Evolutionary conservation across 176 grass and related monocot species (phyloP).

Genomic region (Ensete glaucum): DNA sequence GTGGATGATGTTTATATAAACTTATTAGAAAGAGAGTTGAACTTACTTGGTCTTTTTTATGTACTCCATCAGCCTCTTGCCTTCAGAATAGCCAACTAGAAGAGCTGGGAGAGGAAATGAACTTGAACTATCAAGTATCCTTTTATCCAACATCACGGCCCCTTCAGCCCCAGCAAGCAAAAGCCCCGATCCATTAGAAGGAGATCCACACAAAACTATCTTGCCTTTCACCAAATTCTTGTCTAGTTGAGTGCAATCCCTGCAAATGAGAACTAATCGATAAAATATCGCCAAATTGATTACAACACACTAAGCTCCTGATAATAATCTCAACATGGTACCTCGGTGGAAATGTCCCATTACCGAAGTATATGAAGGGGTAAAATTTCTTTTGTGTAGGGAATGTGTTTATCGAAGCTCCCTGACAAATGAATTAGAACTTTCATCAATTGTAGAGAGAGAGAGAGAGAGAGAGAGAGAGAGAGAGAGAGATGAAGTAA

Average conservation of each 20-base stretch:
- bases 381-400: neutral
- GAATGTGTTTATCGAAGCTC: conserved; percentile 9
- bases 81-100: neutral
- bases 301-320: too few relatives aligned
- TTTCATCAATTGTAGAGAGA: conserved; percentile 23
- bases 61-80: neutral
- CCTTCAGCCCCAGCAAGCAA: neutral
- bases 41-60: neutral
- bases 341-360: neutral
- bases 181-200: neutral
- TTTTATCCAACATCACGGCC: neutral
- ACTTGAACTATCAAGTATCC: neutral
- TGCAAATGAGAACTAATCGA: neutral
- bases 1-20: too few relatives aligned
- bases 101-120: neutral
- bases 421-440: neutral
- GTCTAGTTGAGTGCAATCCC: neutral
- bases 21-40: too few relatives aligned
- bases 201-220: neutral
- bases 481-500: too few relatives aligned
- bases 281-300: too few relatives aligned
- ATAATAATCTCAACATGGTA: neutral
- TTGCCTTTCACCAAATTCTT: neutral
- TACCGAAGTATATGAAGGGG: neutral
- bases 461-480: conserved; percentile 17